Evolutionary conservation across 805 yeast genomes (phyloP), one percentile per base, ranked within the genome.

Genomic region (Starmerella asiatica): DNA sequence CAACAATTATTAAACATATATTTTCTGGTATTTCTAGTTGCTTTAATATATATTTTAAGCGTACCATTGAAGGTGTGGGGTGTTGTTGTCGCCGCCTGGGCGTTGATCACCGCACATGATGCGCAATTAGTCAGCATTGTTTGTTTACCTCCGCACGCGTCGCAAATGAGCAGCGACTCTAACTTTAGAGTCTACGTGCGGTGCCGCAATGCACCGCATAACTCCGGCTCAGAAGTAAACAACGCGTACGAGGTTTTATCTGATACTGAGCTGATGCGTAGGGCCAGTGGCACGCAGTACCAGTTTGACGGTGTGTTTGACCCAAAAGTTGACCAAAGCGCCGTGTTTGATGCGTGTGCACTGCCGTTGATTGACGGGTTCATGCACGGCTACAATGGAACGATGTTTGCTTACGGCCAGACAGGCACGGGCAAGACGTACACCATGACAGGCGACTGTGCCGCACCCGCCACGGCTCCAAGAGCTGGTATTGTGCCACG

Each of bases 321-420:
- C 1, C 76, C 93, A 1, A 77, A 74, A 45, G 76, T 88, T 2
- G 84, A 75, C 50, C 95, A 85, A 57, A 61, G 65, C 32, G 61
- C 67, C 29, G 56, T 85, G 1, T 85, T 76, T 50, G 72, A 75
- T 18, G 71, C 71, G 20, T 77, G 78, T 16, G 93, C 86, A 0
- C 61, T 68, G 24, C 76, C 76, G 11, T 58, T 75, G 39, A 67
- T 78, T 36, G 66, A 69, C 20, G 94, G 86, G 46, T 69, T 84
- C 43, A 60, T 84, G 42, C 62, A 29, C 8, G 52, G 52, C 6
- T 23, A 29, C 15, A 83, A 82, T 55, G 83, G 85, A 48, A 79
- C 94, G 0, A 69, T 83, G 21, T 66, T 84, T 48, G 93, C 91
- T 0, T 85, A 85, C 59, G 95, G 95, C 4, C 93, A 83, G 68